A percentile compares a stretch with the other conserved stretches of the same genome.
phyloP scores from a whole-genome alignment of 768 basidiomycete genomes.

The Hebeloma cylindrosporum region DNA sequence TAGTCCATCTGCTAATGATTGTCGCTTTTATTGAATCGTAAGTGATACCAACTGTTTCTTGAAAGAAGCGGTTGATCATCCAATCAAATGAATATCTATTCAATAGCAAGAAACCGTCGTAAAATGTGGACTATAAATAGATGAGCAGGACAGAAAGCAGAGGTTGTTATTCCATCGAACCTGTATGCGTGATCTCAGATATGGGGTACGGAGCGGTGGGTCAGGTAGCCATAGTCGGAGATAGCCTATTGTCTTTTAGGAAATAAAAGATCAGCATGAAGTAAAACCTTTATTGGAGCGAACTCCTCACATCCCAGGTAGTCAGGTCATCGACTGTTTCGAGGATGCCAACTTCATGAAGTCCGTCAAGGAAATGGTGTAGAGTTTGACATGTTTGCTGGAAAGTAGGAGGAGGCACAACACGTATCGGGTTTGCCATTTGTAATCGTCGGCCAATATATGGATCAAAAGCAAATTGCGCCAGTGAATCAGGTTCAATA shows the following conservation, averaged over 20 bases:
- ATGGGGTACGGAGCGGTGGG: conserved; percentile 46
- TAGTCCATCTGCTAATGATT: conserved; percentile 39
- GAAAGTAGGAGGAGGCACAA: conserved; percentile 49
- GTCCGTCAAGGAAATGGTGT: conserved; percentile 49
- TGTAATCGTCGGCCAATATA: conserved; percentile 64
- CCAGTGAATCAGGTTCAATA: conserved; percentile 45
- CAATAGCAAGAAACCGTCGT: conserved; percentile 54
- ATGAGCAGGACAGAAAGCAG: background rate
- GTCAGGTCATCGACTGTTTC: conserved; percentile 43
- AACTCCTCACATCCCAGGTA: conserved; percentile 60
- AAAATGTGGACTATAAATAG: conserved; percentile 50
- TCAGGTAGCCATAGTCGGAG: conserved; percentile 48
- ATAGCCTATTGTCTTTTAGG: conserved; percentile 45
- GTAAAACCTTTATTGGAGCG: too few species aligned
- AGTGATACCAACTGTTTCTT: conserved; percentile 57
- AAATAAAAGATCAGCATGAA: background rate
- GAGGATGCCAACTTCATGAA: conserved; percentile 52
- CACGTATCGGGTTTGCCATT: conserved; percentile 67
- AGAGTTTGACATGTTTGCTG: conserved; percentile 54
- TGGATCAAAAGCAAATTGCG: conserved; percentile 61
- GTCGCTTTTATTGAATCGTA: conserved; percentile 47
- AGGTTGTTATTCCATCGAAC: conserved; percentile 31
- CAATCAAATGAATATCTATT: conserved; percentile 50
- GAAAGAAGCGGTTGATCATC: conserved; percentile 63
- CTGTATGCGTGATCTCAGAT: conserved; percentile 65